Conservation (phyloP, 257 asterid species). For the Striga asiatica region DNA sequence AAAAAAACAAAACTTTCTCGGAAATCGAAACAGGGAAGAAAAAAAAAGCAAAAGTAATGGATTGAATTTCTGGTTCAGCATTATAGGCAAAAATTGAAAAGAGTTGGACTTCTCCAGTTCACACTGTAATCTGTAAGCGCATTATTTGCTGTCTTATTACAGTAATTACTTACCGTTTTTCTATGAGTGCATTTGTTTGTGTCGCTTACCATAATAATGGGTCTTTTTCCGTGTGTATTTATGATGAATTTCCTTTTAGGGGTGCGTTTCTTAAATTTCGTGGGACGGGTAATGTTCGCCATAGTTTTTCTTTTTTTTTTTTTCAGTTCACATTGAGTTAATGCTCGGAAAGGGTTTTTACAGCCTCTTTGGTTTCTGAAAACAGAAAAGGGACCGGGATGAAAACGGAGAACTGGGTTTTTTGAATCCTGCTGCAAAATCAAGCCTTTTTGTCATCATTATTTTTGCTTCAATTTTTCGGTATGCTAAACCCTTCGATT, state of each 20-base stretch:
- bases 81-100: not conserved
- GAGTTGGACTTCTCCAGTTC: constrained; percentile 4
- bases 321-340: not conserved
- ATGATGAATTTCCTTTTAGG: constrained; percentile 18
- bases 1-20: constrained; percentile 3
- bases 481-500: not conserved
- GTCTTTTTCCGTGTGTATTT: constrained; percentile 9
- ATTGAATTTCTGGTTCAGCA: not conserved
- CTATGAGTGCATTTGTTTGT: not conserved
- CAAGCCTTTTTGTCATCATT: not conserved
- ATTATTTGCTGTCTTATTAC: not conserved
- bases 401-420: not conserved
- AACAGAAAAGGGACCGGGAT: not conserved
- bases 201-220: not conserved
- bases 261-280: not conserved
- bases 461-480: not conserved
- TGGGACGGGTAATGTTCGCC: constrained; percentile 3
- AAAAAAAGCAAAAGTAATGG: not conserved
- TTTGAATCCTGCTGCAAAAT: not conserved
- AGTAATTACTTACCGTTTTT: not conserved
- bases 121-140: constrained; percentile 17
- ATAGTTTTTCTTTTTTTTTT: not conserved
- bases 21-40: constrained; percentile 3
- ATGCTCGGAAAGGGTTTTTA: constrained; percentile 1
- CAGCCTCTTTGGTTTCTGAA: not conserved